These are phyloP conservation scores for Elsinoe arachidis DNA, from an alignment of 2,329 filamentous ascomycete genomes.

Conservation along the genomic window DNA sequence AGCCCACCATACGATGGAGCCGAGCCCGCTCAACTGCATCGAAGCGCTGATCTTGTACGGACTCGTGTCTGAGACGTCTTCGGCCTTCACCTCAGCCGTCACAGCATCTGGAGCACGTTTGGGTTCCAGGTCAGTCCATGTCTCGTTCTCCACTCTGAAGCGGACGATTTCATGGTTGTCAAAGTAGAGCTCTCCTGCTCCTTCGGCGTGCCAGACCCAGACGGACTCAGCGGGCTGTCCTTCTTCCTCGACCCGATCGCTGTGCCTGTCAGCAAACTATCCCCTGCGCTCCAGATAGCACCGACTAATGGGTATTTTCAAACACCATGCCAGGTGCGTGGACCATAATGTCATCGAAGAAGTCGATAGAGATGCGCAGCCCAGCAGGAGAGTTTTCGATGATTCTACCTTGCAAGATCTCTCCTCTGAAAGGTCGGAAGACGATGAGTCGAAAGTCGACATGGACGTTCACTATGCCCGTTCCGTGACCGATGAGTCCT, in stretches of 20 bases:
- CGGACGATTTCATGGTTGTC: conserved; percentile 84
- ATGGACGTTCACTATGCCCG: conserved; percentile 71
- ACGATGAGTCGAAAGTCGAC: conserved; percentile 91
- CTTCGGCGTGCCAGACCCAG: conserved; percentile 74
- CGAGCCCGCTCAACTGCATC: conserved; percentile 41
- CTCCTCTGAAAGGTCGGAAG: conserved; percentile 91
- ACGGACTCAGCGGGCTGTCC: not conserved
- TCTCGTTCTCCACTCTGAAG: conserved; percentile 75
- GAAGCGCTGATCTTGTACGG: conserved; percentile 58
- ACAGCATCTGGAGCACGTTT: conserved; percentile 57
- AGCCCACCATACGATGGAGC: conserved; percentile 38
- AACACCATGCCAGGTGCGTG: conserved; percentile 60
- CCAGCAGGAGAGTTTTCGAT: conserved; percentile 62
- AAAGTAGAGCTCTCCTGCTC: conserved; percentile 66
- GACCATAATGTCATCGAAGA: conserved; percentile 88
- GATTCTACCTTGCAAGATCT: conserved; percentile 81
- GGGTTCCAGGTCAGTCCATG: conserved; percentile 85
- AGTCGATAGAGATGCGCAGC: conserved; percentile 77
- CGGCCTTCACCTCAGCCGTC: conserved; percentile 53
- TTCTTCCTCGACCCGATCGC: conserved; percentile 50
- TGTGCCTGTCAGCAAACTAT: conserved; percentile 18
- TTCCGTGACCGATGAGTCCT: conserved; percentile 86
- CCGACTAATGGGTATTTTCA: conserved; percentile 67
- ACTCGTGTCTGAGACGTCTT: conserved; percentile 52
- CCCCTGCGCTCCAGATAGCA: conserved; percentile 13